A percentile compares a stretch with the other conserved stretches of the same genome.
Conservation (phyloP, 2,329 filamentous ascomycete genomes). For the Neofusicoccum kwambonambiense region DNA sequence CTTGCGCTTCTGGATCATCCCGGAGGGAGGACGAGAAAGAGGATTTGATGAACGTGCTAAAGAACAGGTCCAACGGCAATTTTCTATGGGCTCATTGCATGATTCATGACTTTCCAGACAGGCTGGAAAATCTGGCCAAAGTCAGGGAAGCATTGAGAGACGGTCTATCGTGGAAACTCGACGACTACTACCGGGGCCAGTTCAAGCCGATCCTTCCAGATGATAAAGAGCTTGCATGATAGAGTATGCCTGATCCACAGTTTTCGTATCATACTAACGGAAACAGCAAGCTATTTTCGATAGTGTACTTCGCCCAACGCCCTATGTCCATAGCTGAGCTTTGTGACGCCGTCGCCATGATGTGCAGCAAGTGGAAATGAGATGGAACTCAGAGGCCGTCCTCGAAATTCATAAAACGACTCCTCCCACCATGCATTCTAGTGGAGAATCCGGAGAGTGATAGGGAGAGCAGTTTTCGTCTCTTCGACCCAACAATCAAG, state of each 20-base stretch:
- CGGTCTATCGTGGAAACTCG: neutral
- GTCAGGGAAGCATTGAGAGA: neutral
- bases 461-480: neutral
- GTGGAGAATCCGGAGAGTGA: neutral
- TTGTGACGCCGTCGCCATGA: constrained; percentile 6
- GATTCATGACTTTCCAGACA: neutral
- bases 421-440: neutral
- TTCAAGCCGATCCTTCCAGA: neutral
- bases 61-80: neutral
- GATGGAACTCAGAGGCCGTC: neutral
- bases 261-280: neutral
- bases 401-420: neutral
- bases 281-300: neutral
- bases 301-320: neutral
- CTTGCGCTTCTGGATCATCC: constrained; percentile 16
- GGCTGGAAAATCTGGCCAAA: neutral
- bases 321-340: constrained; percentile 2
- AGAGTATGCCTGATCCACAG: too few species aligned
- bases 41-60: neutral
- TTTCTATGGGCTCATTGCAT: constrained; percentile 16
- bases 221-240: neutral
- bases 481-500: neutral
- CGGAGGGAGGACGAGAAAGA: neutral
- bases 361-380: neutral
- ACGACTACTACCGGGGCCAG: neutral